Base-by-base conservation (phyloP, 495 filamentous ascomycete genomes). In the Annulohypoxylon maeteangense region DNA sequence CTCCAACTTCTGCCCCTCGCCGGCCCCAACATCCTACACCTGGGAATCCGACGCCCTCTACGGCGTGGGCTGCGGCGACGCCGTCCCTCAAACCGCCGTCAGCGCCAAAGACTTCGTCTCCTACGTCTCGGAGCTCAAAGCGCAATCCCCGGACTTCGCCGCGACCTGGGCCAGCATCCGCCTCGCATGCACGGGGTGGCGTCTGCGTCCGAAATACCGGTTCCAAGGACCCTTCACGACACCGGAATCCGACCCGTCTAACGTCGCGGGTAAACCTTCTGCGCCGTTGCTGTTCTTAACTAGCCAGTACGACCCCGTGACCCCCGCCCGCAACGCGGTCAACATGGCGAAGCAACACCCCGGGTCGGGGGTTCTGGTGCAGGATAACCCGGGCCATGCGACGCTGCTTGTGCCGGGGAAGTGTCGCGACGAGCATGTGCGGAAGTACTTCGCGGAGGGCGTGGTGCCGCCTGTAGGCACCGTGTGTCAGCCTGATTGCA, bases 41-140 rank as follows among this genome's bases (percentile, higher is more conserved):
- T 72, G 71, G 65, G 10, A 55, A 0, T 18, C 12, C 8, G 75
- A 77, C 20, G 65, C 63, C 0, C 76, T 69, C 3, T 36, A 74
- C 14, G 85, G 84, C n/a, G 85, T 92, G 48, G 74, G 85, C 0
- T 92, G 90, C 75, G 77, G 82, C 1, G 90, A 93, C 72, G 86
- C 85, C 0, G 80, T 81, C 11, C 78, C 77, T 29, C 67, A 83
- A 16, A 34, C 68, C 14, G 20, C 22, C 25, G 56, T 65, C 0
- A 68, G 73, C 4, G 77, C 78, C 14, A 65, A 76, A 0, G 71
- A 68, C 14, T 88, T 90, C 53, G 48, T 67, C 7, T 50, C 71
- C 1, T 79, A 84, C 55, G 82, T 85, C 67, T 29, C 27, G n/a
- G 32, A 74, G 16, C 72, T 88, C 8, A 70, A 74, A 10, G 60